Conservation (phyloP, 2,329 filamentous ascomycete genomes). For the Fusarium sp. region DNA sequence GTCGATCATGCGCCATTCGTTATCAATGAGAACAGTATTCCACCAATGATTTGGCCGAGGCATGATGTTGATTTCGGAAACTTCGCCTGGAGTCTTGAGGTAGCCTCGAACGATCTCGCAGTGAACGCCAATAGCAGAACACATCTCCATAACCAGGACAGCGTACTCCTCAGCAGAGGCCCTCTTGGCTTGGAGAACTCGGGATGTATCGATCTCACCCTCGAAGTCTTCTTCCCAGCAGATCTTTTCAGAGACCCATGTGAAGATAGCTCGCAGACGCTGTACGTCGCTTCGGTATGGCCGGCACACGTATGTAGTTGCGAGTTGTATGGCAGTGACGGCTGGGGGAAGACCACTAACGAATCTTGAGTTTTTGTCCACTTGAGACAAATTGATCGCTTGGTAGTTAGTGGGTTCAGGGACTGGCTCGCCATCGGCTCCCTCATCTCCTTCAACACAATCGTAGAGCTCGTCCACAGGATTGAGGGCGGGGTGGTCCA, state of each 20-base stretch:
- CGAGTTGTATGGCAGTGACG: constrained; percentile 83
- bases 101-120: constrained; percentile 91
- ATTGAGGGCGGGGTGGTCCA: constrained; percentile 88
- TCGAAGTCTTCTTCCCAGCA: constrained; percentile 96
- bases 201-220: constrained; percentile 82
- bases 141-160: constrained; percentile 92
- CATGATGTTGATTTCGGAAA: constrained; percentile 81
- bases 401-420: constrained; percentile 84
- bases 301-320: constrained; percentile 91
- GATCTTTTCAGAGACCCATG: constrained; percentile 95
- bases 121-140: constrained; percentile 85
- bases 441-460: constrained; percentile 89
- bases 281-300: constrained; percentile 96
- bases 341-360: constrained; percentile 84
- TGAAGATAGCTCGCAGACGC: constrained; percentile 92
- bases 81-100: constrained; percentile 89
- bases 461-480: constrained; percentile 91
- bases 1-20: constrained; percentile 97
- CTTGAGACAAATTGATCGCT: constrained; percentile 81
- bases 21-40: constrained; percentile 94
- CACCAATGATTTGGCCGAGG: constrained; percentile 97
- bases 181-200: constrained; percentile 85
- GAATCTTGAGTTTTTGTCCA: constrained; percentile 96
- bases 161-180: constrained; percentile 93
- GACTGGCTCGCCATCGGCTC: constrained; percentile 86